Conservation (phyloP, 345 rosid species). For the Eucalyptus curtisii region DNA sequence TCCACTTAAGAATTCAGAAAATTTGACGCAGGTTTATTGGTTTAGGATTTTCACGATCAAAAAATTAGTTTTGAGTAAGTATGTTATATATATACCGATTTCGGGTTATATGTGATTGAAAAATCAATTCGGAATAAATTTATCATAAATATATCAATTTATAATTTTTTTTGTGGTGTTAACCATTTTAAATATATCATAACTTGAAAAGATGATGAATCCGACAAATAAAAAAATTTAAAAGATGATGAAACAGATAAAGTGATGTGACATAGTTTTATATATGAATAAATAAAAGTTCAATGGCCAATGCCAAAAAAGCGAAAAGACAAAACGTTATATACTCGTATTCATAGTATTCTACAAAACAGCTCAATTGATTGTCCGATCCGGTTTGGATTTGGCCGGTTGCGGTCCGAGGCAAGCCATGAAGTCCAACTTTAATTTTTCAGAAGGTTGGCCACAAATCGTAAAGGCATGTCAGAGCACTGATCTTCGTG, state of each 20-base stretch:
- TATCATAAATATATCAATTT: too few relatives aligned
- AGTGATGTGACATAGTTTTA: neutral
- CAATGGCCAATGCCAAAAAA: neutral
- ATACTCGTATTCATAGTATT: neutral
- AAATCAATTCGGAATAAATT: too few relatives aligned
- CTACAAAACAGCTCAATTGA: neutral
- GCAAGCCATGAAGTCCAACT: neutral
- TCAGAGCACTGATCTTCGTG: neutral
- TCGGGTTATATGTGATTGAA: neutral
- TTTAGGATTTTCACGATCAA: too few relatives aligned
- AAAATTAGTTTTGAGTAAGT: too few relatives aligned
- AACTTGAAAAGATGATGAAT: neutral
- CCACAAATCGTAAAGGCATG: neutral
- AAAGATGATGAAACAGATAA: neutral
- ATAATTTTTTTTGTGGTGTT: too few relatives aligned
- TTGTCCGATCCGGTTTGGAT: neutral
- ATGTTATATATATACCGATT: too few relatives aligned
- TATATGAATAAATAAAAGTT: neutral
- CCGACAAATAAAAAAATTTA: neutral
- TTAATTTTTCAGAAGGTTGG: neutral
- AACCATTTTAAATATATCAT: neutral
- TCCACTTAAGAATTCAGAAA: too few relatives aligned
- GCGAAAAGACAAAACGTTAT: neutral
- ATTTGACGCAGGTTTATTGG: accelerated
- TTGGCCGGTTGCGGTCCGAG: neutral